These are phyloP conservation scores for Thozetella sp. DNA, from an alignment of 495 filamentous ascomycete species.

Conservation along the genomic window DNA sequence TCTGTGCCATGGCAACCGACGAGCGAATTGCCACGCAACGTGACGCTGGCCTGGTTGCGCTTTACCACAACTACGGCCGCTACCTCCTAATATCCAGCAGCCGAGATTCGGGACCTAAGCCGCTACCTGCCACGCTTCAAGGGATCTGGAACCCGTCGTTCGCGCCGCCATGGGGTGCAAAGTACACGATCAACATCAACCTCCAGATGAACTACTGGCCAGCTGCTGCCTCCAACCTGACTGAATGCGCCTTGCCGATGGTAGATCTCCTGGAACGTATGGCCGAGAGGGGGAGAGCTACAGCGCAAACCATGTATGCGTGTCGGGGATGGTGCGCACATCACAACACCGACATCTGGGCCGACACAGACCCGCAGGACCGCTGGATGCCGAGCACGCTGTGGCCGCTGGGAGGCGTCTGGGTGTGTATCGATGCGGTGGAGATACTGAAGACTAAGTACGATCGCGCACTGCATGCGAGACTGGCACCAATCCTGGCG, in stretches of 20 bases:
- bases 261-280: slow-evolving; percentile 42
- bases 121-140: neutral
- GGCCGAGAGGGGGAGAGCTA: slow-evolving; percentile 31
- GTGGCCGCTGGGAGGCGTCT: slow-evolving; percentile 49
- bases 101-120: slow-evolving; percentile 14
- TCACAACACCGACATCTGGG: slow-evolving; percentile 52
- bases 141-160: slow-evolving; percentile 6
- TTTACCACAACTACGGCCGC: slow-evolving; percentile 1
- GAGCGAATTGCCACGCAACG: neutral
- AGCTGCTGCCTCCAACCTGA: slow-evolving; percentile 37
- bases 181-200: slow-evolving; percentile 27
- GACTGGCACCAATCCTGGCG: slow-evolving; percentile 14
- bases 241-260: slow-evolving; percentile 26
- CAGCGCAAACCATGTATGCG: slow-evolving; percentile 47
- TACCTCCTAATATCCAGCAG: slow-evolving; percentile 35
- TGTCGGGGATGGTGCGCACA: slow-evolving; percentile 47
- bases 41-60: neutral
- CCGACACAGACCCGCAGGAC: slow-evolving; percentile 46
- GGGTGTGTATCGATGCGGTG: slow-evolving; percentile 50
- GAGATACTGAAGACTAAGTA: slow-evolving; percentile 24
- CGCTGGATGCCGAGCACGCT: slow-evolving; percentile 46
- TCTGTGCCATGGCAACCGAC: neutral
- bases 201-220: slow-evolving; percentile 60
- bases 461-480: neutral
- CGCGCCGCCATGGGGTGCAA: neutral